Evolutionary conservation across 345 rosid genomes (phyloP).

Genomic region (Eucalyptus regnans): DNA sequence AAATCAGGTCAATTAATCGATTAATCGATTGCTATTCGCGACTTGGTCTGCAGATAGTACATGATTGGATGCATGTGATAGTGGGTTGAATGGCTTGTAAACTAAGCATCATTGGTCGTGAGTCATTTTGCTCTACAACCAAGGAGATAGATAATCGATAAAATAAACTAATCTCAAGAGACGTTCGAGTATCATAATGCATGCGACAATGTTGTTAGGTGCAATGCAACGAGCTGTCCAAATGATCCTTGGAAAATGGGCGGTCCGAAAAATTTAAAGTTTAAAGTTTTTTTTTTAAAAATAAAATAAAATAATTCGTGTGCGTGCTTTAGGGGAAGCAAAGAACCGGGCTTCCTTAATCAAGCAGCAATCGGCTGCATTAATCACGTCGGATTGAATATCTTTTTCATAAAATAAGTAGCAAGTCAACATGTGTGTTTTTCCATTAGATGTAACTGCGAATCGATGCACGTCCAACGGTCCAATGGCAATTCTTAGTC

Average conservation of each 20-base stretch:
- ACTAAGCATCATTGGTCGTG: not conserved
- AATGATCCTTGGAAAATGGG: not conserved
- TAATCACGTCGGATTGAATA: not conserved
- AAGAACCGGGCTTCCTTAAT: not conserved
- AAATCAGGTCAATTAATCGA: not conserved
- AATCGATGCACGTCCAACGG: not conserved
- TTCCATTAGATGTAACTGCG: not conserved
- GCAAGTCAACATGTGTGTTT: not conserved
- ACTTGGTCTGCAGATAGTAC: not conserved
- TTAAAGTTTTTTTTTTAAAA: not conserved
- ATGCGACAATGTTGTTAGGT: not conserved
- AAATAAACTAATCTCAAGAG: not conserved
- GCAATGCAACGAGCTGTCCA: not conserved
- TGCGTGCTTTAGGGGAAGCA: not conserved
- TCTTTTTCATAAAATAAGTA: not conserved
- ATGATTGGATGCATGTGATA: not conserved
- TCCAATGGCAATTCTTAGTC: not conserved
- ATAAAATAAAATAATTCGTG: not conserved
- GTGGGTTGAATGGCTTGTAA: not conserved
- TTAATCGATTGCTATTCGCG: not conserved
- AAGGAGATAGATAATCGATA: not conserved
- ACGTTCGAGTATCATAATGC: not conserved
- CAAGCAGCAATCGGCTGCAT: not conserved
- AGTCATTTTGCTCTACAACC: not conserved
- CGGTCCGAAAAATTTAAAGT: not conserved